Base-by-base conservation (phyloP, 2,329 filamentous ascomycete species). In the Alternaria sp. region DNA sequence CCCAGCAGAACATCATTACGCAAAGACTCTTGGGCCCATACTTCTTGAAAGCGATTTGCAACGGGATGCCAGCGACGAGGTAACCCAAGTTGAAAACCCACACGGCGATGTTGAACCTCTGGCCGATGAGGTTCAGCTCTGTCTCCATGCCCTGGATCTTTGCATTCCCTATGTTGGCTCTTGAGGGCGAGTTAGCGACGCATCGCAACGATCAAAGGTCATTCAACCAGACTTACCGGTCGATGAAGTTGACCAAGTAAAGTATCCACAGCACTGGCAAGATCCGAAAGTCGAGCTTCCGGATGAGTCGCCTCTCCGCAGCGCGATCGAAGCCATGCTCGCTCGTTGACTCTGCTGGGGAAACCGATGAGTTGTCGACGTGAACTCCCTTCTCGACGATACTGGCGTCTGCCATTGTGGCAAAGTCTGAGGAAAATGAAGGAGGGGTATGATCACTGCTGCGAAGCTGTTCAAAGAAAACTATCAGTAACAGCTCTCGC, bases 61-160 rank as follows among this genome's bases (percentile, higher is more conserved):
- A 59, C 0, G 78, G 77, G 9, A 80, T 69, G 6, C 77, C 78
- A 55, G 73, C 78, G 28, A 78, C 64, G 9, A 80, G 69, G 51
- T 80, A 80, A 5, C 76, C 75, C 7, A 81, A 67, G 23, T 78
- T 79, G 70, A 81, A 80, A n/a, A 77, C 73, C 71, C 74, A 77
- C 19, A 79, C 74, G 11, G 72, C 72, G 44, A 80, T 76, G 62
- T 80, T 81, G 74, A 77, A 81, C 8, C 74, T 65, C 53, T 79
- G 76, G 17, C 75, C 75, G 40, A 71, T 70, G 43, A 81, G 73
- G 25, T 76, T 51, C 12, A 81, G 67, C 54, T 79, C 75, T 26
- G 73, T 71, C 28, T 78, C 74, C 75, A 78, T 76, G 46, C 77
- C 76, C 53, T 75, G 72, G 25, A 79, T 78, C 50, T 78, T 77